Evolutionary conservation across 805 yeast genomes (phyloP), one percentile per base, ranked within the genome.

Genomic region (Ogataea polymorpha): DNA sequence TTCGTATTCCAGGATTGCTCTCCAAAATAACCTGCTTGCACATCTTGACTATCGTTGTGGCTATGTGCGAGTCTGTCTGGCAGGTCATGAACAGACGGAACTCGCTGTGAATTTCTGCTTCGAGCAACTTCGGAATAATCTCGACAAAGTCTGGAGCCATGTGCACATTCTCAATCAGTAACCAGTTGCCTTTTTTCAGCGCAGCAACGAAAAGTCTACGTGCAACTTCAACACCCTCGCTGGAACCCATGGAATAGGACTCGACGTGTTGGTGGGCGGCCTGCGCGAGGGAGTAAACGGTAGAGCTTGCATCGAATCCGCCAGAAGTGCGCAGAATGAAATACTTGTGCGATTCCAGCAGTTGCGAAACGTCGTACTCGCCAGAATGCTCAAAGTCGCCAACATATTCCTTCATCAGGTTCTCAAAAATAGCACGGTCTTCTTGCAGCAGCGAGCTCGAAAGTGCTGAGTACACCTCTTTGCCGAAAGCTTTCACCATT

Each of bases 111-210:
- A 46, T 42, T 1, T 66, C 34, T 3, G 56, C 49, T 23, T 64
- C 69, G 32, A 79, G 56, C n/a, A 58, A 55, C 49, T 72, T 76
- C 36, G 71, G 80, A 14, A 86, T 59, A 8, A 66, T 54, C 11
- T 71, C 75, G 20, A 86, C 63, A 88, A 95, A 83, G 3, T 56
- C 59, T 1, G 74, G 65, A 0, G 93, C 77, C 71, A 84, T 73
- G 44, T 91, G 96, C 10, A 86, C 66, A 54, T 90, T 90, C 56
- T 91, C 96, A 23, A 91, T 60, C 21, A 90, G 52, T 0, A 91
- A 59, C 96, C 96, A 88, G 1, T 59, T 52, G 0, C 86, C 88
- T 1, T 55, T 55, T n/a, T 56, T 62, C 1, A 71, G 55, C 0
- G 79, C 76, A 8, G 57, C 60, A 1, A 58, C 53, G 7, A 87